Percentiles rank a stretch among this genome's conserved stretches.
Conservation (phyloP, 1,284 basidiomycete genomes). For the Boletellus deceptivus region DNA sequence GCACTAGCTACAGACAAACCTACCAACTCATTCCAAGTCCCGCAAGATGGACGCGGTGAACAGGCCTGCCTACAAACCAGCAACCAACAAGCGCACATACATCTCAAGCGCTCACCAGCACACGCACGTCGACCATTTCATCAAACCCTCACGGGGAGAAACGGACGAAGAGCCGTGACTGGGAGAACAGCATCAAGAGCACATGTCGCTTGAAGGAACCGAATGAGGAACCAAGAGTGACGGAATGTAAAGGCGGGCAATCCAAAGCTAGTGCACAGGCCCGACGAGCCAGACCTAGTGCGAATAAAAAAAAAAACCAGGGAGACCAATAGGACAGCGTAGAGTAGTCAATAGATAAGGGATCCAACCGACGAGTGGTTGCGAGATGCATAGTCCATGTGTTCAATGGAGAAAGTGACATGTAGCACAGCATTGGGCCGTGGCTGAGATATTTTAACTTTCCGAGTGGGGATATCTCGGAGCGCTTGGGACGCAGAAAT, state of each 20-base stretch:
- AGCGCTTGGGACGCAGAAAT: constrained; percentile 2
- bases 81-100: constrained; percentile 6
- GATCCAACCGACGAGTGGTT: constrained; percentile 10
- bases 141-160: constrained; percentile 35
- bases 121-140: constrained; percentile 29
- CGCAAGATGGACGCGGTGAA: not conserved
- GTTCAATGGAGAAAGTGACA: constrained; percentile 12
- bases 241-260: not conserved
- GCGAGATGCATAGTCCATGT: constrained; percentile 16
- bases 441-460: constrained; percentile 15
- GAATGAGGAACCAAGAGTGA: not conserved
- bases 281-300: not conserved
- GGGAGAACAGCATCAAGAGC: constrained; percentile 33
- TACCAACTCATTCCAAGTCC: constrained; percentile 1
- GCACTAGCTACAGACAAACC: constrained; percentile 14
- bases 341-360: constrained; percentile 29
- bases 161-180: constrained; percentile 15
- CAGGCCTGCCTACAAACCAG: not conserved
- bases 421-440: constrained; percentile 4
- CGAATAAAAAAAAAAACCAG: constrained; percentile 2
- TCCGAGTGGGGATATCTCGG: constrained; percentile 9
- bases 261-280: constrained; percentile 2
- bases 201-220: not conserved
- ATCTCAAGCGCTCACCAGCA: constrained; percentile 33
- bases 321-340: constrained; percentile 25